Evolutionary conservation across 257 asterid genomes (phyloP), one percentile per base, ranked within the genome.

Genomic region (Anisodus acutangulus): DNA sequence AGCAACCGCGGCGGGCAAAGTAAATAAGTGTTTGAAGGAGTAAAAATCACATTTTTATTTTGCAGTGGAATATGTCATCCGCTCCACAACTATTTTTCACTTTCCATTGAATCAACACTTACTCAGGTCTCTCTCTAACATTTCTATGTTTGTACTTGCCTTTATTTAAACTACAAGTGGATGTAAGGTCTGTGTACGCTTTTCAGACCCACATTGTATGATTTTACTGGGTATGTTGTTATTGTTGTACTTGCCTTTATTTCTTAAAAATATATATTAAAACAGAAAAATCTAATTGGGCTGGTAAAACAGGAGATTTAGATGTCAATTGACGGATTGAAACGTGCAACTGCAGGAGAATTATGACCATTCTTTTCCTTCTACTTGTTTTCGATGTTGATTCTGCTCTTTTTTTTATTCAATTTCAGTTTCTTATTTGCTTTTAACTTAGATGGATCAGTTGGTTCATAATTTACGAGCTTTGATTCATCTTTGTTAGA

Each of bases 341-440:
- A 71, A 43, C 17, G 2, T 9, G 41, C 17, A 0, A 22, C 26
- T 22, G 37, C 22, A n/a, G 26, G 0, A 22, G 26, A 22, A 22
- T 22, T 22, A 22, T 22, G 26, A 22, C 26, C 22, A n/a, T 70
- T 62, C 51, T 53, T 43, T 70, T 70, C 16, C 9, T 39, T 45
- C 58, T 71, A 45, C 58, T 71, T 71, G 79, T 71, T 71, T 71
- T 71, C 5, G 39, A 71, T 71, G 58, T 71, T 17, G 58, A 53
- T 71, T 71, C 6, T 45, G 39, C 58, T 71, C 26, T 22, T 22
- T 22, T 22, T 22, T 22, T 22, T 22, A 22, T 22, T 22, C 26
- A 13, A 15, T 55, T 55, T 55, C 62, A 4, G n/a, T 55, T 55
- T 12, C 19, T 55, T 13, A 12, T 49, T 47, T 45, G 79, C 39